These are phyloP conservation scores for Amanita fuliginea DNA, from an alignment of 768 basidiomycete species.

Conservation along the genomic window DNA sequence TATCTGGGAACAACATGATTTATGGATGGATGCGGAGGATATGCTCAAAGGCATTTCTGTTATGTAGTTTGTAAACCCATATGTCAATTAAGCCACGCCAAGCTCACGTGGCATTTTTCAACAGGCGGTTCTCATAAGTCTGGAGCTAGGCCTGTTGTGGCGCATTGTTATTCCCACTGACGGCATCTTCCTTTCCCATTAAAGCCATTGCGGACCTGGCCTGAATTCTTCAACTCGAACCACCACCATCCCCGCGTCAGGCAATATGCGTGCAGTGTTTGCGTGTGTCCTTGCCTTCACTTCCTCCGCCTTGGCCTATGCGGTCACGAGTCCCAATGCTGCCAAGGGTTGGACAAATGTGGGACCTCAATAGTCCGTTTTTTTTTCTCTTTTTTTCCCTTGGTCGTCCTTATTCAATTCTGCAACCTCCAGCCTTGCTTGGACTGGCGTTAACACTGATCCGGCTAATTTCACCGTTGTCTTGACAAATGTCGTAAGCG, in stretches of 20 bases:
- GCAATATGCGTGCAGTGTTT: slow-evolving; percentile 5
- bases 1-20: slow-evolving; percentile 70
- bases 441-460: slow-evolving; percentile 62
- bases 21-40: slow-evolving; percentile 71
- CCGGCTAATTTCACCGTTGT: slow-evolving; percentile 55
- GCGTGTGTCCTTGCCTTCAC: slow-evolving; percentile 36
- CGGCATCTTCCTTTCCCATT: slow-evolving; percentile 8
- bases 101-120: not conserved
- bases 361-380: slow-evolving; percentile 35
- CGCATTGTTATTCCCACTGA: not conserved
- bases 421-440: slow-evolving; percentile 38
- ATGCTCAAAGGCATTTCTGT: slow-evolving; percentile 27
- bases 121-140: not conserved
- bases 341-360: slow-evolving; percentile 44
- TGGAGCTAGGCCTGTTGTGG: not conserved
- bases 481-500: slow-evolving; percentile 50
- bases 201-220: slow-evolving; percentile 8
- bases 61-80: no score
- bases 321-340: slow-evolving; percentile 40
- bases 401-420: not conserved
- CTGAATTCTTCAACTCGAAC: slow-evolving; percentile 2
- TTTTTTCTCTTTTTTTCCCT: not conserved
- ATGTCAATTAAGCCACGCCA: no score
- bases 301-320: slow-evolving; percentile 52
- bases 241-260: slow-evolving; percentile 2